These are phyloP conservation scores for Bidens hawaiensis DNA, from an alignment of 140 eudicot genomes.

Conservation along the genomic window DNA sequence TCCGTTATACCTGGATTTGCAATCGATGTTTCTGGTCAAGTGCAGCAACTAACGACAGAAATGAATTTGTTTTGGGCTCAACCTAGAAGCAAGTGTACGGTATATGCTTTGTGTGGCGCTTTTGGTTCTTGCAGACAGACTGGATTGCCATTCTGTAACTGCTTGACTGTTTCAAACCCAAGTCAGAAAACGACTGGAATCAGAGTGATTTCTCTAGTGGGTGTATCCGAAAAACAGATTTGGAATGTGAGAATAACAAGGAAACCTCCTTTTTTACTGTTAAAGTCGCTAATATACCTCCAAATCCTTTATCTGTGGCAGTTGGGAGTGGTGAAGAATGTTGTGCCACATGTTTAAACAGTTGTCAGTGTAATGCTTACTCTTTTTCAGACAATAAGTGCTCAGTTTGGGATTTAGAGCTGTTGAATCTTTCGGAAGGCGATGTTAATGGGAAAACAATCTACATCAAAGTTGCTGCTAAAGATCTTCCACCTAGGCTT, in stretches of 20 bases:
- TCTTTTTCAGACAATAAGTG: slow-evolving; percentile 29
- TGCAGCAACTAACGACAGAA: slow-evolving; percentile 27
- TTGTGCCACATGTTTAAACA: slow-evolving; percentile 29
- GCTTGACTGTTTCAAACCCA: slow-evolving; percentile 53
- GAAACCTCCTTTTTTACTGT: slow-evolving; percentile 27
- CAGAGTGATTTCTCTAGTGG: slow-evolving; percentile 62
- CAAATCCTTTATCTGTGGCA: slow-evolving; percentile 11
- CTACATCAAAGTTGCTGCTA: slow-evolving; percentile 40
- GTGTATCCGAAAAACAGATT: slow-evolving; percentile 39
- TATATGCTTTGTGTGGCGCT: slow-evolving; percentile 54
- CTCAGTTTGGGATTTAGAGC: slow-evolving; percentile 40
- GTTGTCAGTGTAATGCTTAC: slow-evolving; percentile 48
- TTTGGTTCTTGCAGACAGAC: slow-evolving; percentile 46
- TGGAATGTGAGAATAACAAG: slow-evolving; percentile 35
- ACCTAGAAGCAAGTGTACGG: slow-evolving; percentile 64
- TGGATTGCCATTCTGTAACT: slow-evolving; percentile 46
- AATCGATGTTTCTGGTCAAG: slow-evolving; percentile 60
- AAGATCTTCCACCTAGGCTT: slow-evolving; percentile 24
- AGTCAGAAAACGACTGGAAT: slow-evolving; percentile 40
- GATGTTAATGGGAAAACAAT: slow-evolving; percentile 30
- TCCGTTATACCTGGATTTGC: slow-evolving; percentile 39
- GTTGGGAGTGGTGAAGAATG: slow-evolving; percentile 28
- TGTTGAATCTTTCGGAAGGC: slow-evolving; percentile 26
- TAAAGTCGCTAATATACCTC: slow-evolving; percentile 25
- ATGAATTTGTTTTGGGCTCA: slow-evolving; percentile 66